Base-by-base conservation (phyloP, 2,329 filamentous ascomycete species). In the Pezicula carpinea region DNA sequence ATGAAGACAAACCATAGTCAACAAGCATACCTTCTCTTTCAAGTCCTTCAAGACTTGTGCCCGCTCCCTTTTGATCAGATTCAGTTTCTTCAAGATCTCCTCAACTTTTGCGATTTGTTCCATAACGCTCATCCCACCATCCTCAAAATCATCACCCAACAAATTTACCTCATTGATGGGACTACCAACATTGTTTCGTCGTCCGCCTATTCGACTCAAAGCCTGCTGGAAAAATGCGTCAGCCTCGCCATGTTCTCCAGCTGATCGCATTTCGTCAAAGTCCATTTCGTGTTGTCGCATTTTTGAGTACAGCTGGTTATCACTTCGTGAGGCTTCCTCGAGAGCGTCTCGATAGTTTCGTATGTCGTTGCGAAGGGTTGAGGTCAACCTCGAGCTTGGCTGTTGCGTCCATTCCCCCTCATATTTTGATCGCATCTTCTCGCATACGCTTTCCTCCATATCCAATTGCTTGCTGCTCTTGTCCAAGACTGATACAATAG, bases 341-440 rank as follows among this genome's bases (percentile, higher is more conserved):
- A 97, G 75, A 0, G 93, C 93, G 48, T 91, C 87, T 23, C 85
- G 82, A 62, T 97, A 96, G 60, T 86, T 92, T 51, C 86, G 79
- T 44, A 97, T 86, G 63, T 99, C 93, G 49, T 82, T 85, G 46
- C 91, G 80, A 42, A 99, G 70, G 0, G 92, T 97, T 4, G 87
- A 83, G 1, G 92, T 99, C 34, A 99, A 76, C 47, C 89, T 79
- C 26, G 88, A 89, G 64, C 92, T 97, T 10, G 93, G 93, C 61
- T 99, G 93, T 61, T 99, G 93, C 15, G 89, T 96, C 93, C 93
- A 99, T 46, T 97, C 92, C 22, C 77, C 79, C 46, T 92, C 91
- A 64, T 97, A 97, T 65, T 99, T 99, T 11, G 90, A 95, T 39
- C 93, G 82, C 93, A 99, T 99, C 74, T 97, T 99, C 66, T 99